phyloP scores from a whole-genome alignment of 768 basidiomycete species.

The Lyophyllum shimeji region DNA sequence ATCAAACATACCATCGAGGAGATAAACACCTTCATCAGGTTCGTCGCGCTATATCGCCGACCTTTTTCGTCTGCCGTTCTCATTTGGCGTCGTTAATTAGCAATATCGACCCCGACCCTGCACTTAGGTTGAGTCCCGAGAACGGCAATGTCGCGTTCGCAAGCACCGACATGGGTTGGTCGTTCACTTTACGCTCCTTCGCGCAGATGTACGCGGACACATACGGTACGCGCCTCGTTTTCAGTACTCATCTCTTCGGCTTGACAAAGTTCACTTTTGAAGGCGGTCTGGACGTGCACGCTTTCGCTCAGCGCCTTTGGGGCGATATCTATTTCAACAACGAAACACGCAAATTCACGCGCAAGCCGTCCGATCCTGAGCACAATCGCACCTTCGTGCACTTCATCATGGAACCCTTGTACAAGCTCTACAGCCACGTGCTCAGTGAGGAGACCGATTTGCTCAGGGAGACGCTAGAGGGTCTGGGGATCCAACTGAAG shows the following conservation, averaged over 20 bases:
- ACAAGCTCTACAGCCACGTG: slow-evolving; percentile 95
- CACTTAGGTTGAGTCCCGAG: slow-evolving; percentile 88
- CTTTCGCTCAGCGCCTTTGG: slow-evolving; percentile 92
- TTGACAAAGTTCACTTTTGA: slow-evolving; percentile 2
- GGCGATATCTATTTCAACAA: slow-evolving; percentile 95
- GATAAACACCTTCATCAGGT: slow-evolving; percentile 96
- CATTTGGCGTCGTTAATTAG: slow-evolving; percentile 32
- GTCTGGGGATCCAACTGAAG: slow-evolving; percentile 83
- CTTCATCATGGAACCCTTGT: slow-evolving; percentile 94
- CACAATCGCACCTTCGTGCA: slow-evolving; percentile 86
- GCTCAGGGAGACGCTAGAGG: slow-evolving; percentile 74
- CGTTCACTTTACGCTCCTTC: slow-evolving; percentile 92
- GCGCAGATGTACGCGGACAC: slow-evolving; percentile 96
- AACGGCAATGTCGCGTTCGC: slow-evolving; percentile 97
- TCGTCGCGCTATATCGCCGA: slow-evolving; percentile 15
- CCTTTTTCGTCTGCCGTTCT: not conserved
- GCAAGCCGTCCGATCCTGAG: slow-evolving; percentile 80
- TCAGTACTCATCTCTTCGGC: not conserved
- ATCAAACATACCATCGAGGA: slow-evolving; percentile 99
- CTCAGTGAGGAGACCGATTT: slow-evolving; percentile 92
- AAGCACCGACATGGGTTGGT: slow-evolving; percentile 97
- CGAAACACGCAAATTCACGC: slow-evolving; percentile 84
- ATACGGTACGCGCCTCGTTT: slow-evolving; percentile 55
- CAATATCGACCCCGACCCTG: slow-evolving; percentile 85
- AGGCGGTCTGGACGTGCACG: slow-evolving; percentile 79